phyloP scores from a whole-genome alignment of 768 basidiomycete species.

The Tricholomella constricta region DNA sequence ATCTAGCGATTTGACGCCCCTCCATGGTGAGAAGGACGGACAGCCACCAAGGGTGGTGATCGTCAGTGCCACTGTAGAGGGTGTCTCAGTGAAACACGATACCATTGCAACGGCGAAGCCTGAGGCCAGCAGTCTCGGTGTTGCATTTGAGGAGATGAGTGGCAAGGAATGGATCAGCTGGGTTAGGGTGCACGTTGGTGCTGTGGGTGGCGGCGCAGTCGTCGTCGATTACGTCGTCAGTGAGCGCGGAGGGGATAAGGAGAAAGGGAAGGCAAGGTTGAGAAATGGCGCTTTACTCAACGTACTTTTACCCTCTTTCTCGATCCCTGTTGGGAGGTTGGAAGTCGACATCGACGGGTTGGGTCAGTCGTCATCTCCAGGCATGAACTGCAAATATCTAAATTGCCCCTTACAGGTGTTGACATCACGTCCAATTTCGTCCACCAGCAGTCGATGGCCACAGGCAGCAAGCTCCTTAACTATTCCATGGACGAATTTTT shows the following conservation, averaged over 20 bases:
- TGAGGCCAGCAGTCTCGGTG: slow-evolving; percentile 33
- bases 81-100: slow-evolving; percentile 64
- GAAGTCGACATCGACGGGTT: slow-evolving; percentile 59
- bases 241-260: slow-evolving; percentile 20
- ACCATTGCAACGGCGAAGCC: slow-evolving; percentile 43
- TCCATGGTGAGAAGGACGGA: slow-evolving; percentile 10
- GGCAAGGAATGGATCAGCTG: slow-evolving; percentile 65
- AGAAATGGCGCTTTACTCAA: slow-evolving; percentile 35
- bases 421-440: slow-evolving; percentile 55
- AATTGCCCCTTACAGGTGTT: slow-evolving; percentile 33
- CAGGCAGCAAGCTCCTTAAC: slow-evolving; percentile 53
- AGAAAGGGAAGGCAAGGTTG: slow-evolving; percentile 39
- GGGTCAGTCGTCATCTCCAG: slow-evolving; percentile 42
- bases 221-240: slow-evolving; percentile 71
- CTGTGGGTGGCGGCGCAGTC: slow-evolving; percentile 48
- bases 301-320: slow-evolving; percentile 70
- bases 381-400: background rate
- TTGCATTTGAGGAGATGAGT: slow-evolving; percentile 54
- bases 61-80: slow-evolving; percentile 62
- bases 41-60: slow-evolving; percentile 52
- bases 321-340: slow-evolving; percentile 65
- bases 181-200: slow-evolving; percentile 61
- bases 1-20: slow-evolving; percentile 18
- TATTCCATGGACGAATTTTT: slow-evolving; percentile 61
- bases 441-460: slow-evolving; percentile 43